Conservation (phyloP, 2,329 filamentous ascomycete species). For the Penicillium expansum region DNA sequence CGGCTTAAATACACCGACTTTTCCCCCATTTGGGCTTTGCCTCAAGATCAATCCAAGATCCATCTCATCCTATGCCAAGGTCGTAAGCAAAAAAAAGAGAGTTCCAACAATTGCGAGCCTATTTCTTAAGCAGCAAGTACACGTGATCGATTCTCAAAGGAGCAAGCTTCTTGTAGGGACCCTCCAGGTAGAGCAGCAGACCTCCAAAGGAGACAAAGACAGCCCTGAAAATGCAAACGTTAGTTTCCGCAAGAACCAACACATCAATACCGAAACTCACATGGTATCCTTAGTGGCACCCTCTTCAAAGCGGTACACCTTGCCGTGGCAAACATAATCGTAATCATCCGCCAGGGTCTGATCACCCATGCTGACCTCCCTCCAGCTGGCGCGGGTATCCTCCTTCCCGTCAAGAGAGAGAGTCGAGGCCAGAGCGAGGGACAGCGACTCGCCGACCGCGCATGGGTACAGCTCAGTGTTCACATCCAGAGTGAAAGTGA, state of each 20-base stretch:
- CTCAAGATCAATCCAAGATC: slow-evolving; percentile 2
- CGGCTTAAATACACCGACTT: slow-evolving; percentile 21
- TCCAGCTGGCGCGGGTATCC: slow-evolving; percentile 71
- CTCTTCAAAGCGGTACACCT: slow-evolving; percentile 53
- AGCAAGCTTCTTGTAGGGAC: slow-evolving; percentile 93
- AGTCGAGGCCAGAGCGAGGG: slow-evolving; percentile 79
- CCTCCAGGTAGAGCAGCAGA: slow-evolving; percentile 82
- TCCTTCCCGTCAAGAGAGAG: slow-evolving; percentile 85
- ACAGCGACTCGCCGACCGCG: slow-evolving; percentile 69
- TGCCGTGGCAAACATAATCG: slow-evolving; percentile 53
- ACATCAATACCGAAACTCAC: slow-evolving; percentile 55
- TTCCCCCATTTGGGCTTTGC: slow-evolving; percentile 14
- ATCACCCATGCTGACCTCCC: slow-evolving; percentile 62
- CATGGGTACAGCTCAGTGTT: slow-evolving; percentile 90
- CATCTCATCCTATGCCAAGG: slow-evolving; percentile 2
- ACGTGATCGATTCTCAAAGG: slow-evolving; percentile 88
- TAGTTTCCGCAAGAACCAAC: neutral
- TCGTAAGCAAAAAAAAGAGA: slow-evolving; percentile 10
- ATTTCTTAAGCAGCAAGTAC: slow-evolving; percentile 94
- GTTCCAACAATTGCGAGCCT: slow-evolving; percentile 17
- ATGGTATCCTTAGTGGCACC: slow-evolving; percentile 71
- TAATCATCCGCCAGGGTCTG: slow-evolving; percentile 54
- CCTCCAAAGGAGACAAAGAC: slow-evolving; percentile 94
- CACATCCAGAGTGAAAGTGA: slow-evolving; percentile 81
- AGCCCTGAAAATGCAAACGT: slow-evolving; percentile 59